phyloP scores from a whole-genome alignment of 495 filamentous ascomycete genomes.

The Massariosphaeria phaeospora region DNA sequence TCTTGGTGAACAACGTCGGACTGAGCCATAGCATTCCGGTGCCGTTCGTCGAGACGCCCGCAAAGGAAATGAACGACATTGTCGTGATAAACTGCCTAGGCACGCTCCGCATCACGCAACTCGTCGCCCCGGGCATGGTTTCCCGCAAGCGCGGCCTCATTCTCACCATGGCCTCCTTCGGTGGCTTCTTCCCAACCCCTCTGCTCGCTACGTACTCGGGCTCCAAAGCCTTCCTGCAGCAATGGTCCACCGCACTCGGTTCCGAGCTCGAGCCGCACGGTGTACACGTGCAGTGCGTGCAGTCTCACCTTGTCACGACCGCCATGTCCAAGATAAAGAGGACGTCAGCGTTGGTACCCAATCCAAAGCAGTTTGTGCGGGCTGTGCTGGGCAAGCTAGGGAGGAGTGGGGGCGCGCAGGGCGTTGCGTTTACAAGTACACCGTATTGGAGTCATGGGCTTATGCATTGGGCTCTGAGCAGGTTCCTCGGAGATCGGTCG shows the following conservation, averaged over 20 bases:
- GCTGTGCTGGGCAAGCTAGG: slow-evolving; percentile 77
- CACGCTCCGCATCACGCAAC: slow-evolving; percentile 78
- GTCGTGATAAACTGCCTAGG: slow-evolving; percentile 89
- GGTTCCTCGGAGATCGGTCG: slow-evolving; percentile 62
- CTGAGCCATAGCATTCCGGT: slow-evolving; percentile 89
- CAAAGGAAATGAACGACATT: slow-evolving; percentile 78
- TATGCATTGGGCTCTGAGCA: slow-evolving; percentile 79
- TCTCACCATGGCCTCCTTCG: slow-evolving; percentile 95
- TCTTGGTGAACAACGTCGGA: slow-evolving; percentile 97
- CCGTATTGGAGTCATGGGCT: slow-evolving; percentile 89
- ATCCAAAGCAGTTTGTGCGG: slow-evolving; percentile 73
- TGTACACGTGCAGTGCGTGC: slow-evolving; percentile 77
- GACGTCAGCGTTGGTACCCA: slow-evolving; percentile 70
- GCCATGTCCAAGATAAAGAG: slow-evolving; percentile 94
- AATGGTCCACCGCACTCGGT: slow-evolving; percentile 85
- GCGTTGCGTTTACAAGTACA: slow-evolving; percentile 73
- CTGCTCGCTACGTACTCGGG: slow-evolving; percentile 95
- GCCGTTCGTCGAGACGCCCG: slow-evolving; percentile 72
- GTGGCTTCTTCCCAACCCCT: slow-evolving; percentile 82
- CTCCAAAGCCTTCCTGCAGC: slow-evolving; percentile 95
- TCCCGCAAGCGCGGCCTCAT: slow-evolving; percentile 80
- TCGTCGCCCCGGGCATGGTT: slow-evolving; percentile 80
- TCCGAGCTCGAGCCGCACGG: slow-evolving; percentile 74
- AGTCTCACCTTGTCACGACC: slow-evolving; percentile 86
- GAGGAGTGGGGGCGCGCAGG: slow-evolving; percentile 65